Percentiles rank a stretch among this genome's conserved stretches.
phyloP scores from a whole-genome alignment of 129 eudicot genomes.

The Cynara cardunculus region DNA sequence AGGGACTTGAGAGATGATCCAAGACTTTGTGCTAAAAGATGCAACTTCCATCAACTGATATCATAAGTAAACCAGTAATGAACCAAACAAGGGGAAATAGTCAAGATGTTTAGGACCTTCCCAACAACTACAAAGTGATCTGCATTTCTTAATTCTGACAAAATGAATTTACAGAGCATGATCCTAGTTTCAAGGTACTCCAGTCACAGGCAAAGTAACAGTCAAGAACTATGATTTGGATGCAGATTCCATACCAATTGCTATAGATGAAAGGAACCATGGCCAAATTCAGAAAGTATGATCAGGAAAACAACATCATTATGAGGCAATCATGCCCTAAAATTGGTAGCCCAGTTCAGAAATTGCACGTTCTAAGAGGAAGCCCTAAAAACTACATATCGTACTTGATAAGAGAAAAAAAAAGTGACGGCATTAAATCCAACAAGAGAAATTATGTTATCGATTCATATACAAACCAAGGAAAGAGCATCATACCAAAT shows the following conservation, averaged over 20 bases:
- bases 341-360: neutral
- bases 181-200: neutral
- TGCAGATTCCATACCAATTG: neutral
- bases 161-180: neutral
- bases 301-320: neutral
- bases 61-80: neutral
- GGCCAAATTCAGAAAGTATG: neutral
- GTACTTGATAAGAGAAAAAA: neutral
- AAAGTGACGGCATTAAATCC: neutral
- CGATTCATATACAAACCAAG: constrained; percentile 8
- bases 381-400: neutral
- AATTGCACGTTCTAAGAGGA: neutral
- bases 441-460: constrained; percentile 5
- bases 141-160: neutral
- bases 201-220: neutral
- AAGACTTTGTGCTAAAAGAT: neutral
- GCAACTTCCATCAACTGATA: neutral
- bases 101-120: neutral
- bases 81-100: neutral
- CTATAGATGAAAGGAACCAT: neutral
- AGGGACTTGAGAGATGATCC: neutral
- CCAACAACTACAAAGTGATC: neutral
- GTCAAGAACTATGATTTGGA: neutral
- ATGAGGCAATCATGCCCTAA: neutral
- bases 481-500: constrained; percentile 19